Percentiles rank a stretch among this genome's conserved stretches.
phyloP scores from a whole-genome alignment of 73 alveolate genomes.

The Symbiodinium natans region DNA sequence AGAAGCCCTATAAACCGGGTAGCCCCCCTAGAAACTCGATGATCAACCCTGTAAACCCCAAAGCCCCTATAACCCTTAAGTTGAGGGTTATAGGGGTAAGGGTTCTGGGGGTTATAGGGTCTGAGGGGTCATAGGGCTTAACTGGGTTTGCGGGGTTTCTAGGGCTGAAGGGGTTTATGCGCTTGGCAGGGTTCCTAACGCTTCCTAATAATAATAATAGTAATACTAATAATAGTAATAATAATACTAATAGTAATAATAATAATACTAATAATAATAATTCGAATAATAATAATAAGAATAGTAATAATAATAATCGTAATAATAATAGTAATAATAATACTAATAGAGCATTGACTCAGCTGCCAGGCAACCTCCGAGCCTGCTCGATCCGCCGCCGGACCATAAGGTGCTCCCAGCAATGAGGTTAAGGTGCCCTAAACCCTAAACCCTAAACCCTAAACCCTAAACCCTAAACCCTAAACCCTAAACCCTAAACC shows the following conservation, averaged over 20 bases:
- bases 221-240: too few species aligned
- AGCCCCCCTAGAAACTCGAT: too few species aligned
- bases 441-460: neutral
- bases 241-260: too few species aligned
- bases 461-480: neutral
- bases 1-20: too few species aligned
- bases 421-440: neutral
- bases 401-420: constrained; percentile 61
- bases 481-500: neutral
- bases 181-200: neutral
- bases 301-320: too few species aligned
- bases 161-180: neutral
- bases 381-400: constrained; percentile 78
- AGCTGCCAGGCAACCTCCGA: constrained; percentile 43
- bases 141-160: neutral
- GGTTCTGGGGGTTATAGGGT: neutral
- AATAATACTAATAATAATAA: too few species aligned
- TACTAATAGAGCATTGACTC: too few species aligned
- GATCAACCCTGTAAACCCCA: too few species aligned
- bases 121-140: neutral
- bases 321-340: too few species aligned
- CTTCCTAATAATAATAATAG: too few species aligned
- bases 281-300: too few species aligned
- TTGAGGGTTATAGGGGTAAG: neutral
- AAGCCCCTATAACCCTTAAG: too few species aligned